Conservation (phyloP, 2,329 filamentous ascomycete species). For the Orbilia javanica region DNA sequence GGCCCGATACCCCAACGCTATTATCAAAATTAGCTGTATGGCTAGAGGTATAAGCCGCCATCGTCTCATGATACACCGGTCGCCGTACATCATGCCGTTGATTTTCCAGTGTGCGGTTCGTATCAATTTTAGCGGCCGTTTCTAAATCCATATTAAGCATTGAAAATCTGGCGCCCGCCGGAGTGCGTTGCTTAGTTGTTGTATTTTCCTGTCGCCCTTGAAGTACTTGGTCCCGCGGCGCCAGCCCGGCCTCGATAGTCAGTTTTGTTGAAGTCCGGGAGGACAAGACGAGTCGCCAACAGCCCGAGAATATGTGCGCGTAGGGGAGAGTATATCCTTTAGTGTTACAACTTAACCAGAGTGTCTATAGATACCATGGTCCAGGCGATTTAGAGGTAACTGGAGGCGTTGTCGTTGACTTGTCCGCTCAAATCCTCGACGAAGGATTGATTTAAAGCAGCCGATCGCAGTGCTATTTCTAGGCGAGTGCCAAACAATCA, state of each 20-base stretch:
- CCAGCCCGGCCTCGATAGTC: too few species aligned
- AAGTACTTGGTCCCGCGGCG: too few species aligned
- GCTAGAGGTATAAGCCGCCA: neutral
- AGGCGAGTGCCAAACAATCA: neutral
- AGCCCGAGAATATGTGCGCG: too few species aligned
- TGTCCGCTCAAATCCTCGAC: neutral
- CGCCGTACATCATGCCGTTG: neutral
- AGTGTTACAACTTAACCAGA: too few species aligned
- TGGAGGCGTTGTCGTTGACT: neutral
- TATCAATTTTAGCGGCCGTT: neutral
- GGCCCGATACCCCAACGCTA: neutral
- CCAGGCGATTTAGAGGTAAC: neutral
- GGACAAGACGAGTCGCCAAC: too few species aligned
- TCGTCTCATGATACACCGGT: conserved; percentile 10
- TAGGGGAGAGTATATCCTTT: too few species aligned
- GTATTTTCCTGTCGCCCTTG: too few species aligned
- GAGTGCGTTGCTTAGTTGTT: neutral
- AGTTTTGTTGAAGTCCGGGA: too few species aligned
- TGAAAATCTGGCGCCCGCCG: too few species aligned
- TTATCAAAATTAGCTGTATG: neutral
- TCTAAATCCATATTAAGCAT: neutral
- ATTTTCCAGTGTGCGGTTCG: neutral
- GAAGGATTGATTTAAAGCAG: neutral
- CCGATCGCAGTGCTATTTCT: neutral
- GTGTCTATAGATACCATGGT: too few species aligned